phyloP scores from a whole-genome alignment of 1,284 basidiomycete species.

The Testicularia cyperi region DNA sequence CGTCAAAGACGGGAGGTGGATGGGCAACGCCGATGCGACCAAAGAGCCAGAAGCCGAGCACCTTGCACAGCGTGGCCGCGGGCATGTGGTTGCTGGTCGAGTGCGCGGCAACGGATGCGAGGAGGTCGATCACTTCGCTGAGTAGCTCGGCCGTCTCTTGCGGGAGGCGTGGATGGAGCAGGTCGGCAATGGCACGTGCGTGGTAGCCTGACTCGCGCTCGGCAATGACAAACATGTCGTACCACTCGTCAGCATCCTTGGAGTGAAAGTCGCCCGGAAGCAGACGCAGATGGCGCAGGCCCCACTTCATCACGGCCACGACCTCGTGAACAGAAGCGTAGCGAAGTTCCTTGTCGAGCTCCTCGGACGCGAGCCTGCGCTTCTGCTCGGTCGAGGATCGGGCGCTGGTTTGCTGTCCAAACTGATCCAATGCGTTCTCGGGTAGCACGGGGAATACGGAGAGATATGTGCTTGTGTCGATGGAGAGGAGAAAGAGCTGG shows the following conservation, averaged over 20 bases:
- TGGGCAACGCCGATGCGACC: constrained; percentile 38
- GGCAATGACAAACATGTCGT: constrained; percentile 28
- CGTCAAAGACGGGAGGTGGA: constrained; percentile 32
- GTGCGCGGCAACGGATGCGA: constrained; percentile 44
- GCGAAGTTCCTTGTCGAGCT: constrained; percentile 34
- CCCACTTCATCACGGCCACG: constrained; percentile 45
- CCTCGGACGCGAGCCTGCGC: constrained; percentile 7
- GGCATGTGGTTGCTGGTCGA: constrained; percentile 47
- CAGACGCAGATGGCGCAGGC: constrained; percentile 36
- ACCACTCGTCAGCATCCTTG: constrained; percentile 29
- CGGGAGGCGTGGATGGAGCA: constrained; percentile 32
- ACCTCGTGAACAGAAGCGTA: constrained; percentile 44
- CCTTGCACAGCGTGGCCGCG: constrained; percentile 22
- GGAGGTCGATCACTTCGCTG: constrained; percentile 34
- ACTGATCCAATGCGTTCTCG: constrained; percentile 15
- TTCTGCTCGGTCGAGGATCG: background rate
- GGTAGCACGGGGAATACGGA: constrained; percentile 32
- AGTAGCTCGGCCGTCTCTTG: constrained; percentile 31
- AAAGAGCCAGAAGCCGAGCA: constrained; percentile 47
- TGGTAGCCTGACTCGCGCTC: constrained; percentile 33
- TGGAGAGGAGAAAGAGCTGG: constrained; percentile 42
- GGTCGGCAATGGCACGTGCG: constrained; percentile 23
- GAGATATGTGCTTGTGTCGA: constrained; percentile 34
- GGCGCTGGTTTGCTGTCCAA: constrained; percentile 3
- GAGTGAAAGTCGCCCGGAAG: constrained; percentile 31